Evolutionary conservation across 2,329 filamentous ascomycete genomes (phyloP).

Genomic region (Sordariomycetes sp.): DNA sequence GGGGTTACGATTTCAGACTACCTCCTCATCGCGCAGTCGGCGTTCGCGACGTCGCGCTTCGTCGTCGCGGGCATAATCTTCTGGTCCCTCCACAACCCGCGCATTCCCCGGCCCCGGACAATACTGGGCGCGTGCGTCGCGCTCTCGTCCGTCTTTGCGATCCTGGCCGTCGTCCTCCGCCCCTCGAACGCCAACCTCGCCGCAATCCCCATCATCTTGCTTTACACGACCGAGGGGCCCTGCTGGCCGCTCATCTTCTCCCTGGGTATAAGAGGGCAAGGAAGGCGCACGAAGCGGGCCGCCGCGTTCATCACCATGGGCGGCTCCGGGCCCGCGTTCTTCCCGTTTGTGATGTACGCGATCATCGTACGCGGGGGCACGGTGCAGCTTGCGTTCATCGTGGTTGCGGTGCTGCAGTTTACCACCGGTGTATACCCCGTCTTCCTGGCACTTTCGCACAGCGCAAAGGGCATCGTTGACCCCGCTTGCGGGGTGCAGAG

Average conservation of each 20-base stretch:
- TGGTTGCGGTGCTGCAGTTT: conserved; percentile 42
- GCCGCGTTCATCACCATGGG: conserved; percentile 68
- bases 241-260: conserved; percentile 75
- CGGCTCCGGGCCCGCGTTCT: conserved; percentile 58
- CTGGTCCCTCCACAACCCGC: conserved; percentile 28
- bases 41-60: conserved; percentile 65
- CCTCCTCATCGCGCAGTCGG: conserved; percentile 57
- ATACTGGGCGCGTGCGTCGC: conserved; percentile 50
- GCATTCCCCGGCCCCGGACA: conserved; percentile 52
- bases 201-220: conserved; percentile 50
- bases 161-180: conserved; percentile 31
- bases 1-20: conserved; percentile 47
- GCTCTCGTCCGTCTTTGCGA: conserved; percentile 41
- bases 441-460: conserved; percentile 30
- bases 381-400: conserved; percentile 49
- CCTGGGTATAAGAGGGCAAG: conserved; percentile 66
- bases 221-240: conserved; percentile 72
- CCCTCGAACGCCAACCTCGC: conserved; percentile 32
- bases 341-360: conserved; percentile 61
- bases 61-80: conserved; percentile 52
- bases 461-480: conserved; percentile 32
- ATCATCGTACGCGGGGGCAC: conserved; percentile 46
- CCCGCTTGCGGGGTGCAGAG: conserved; percentile 2
- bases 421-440: conserved; percentile 32
- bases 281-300: conserved; percentile 66